Evolutionary conservation across 2,329 filamentous ascomycete genomes (phyloP).

Genomic region (Harringtonia lauricola): DNA sequence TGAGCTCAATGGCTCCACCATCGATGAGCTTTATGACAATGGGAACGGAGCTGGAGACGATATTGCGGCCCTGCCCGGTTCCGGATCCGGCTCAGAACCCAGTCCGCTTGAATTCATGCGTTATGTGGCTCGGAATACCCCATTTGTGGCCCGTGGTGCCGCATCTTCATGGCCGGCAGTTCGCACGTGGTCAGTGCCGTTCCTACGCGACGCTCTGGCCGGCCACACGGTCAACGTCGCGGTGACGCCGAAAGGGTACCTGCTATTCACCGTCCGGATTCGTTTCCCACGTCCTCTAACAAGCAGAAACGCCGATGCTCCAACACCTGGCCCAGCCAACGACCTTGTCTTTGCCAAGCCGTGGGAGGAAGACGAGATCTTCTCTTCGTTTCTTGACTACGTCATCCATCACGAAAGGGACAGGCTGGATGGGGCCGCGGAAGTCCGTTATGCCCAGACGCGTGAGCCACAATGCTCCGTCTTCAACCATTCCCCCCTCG

Average conservation of each 20-base stretch:
- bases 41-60: conserved; percentile 12
- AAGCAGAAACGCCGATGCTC: conserved; percentile 38
- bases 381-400: conserved; percentile 50
- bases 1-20: conserved; percentile 52
- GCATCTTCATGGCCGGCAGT: conserved; percentile 53
- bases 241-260: conserved; percentile 59
- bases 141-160: conserved; percentile 58
- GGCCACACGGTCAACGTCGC: conserved; percentile 59
- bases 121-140: conserved; percentile 61
- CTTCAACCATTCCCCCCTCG: background rate
- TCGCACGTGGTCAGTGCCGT: conserved; percentile 49
- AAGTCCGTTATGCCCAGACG: conserved; percentile 65
- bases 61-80: background rate
- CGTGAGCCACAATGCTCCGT: conserved; percentile 32
- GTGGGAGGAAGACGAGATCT: conserved; percentile 52
- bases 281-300: background rate
- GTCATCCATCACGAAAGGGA: conserved; percentile 46
- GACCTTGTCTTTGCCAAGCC: conserved; percentile 57
- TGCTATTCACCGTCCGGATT: background rate
- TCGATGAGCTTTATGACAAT: conserved; percentile 46
- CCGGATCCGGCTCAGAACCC: conserved; percentile 33
- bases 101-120: conserved; percentile 72
- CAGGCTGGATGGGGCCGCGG: conserved; percentile 16
- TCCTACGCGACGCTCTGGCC: conserved; percentile 43
- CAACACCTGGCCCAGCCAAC: conserved; percentile 25